phyloP scores from a whole-genome alignment of 257 asterid species.

The Plantago elongata region DNA sequence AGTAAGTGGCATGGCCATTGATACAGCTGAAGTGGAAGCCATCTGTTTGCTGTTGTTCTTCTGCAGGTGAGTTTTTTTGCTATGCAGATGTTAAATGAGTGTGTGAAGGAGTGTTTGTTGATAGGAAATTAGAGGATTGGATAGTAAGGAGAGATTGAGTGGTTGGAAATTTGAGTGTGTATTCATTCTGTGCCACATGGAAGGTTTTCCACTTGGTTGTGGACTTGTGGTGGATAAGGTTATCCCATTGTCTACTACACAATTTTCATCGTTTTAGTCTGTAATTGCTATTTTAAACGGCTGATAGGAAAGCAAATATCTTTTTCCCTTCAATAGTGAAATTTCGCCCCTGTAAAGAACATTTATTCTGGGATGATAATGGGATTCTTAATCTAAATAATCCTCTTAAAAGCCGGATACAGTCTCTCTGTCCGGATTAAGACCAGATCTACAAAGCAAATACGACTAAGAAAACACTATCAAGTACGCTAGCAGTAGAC shows the following conservation, averaged over 20 bases:
- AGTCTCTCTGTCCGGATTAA: background rate
- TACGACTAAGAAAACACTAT: background rate
- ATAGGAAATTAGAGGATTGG: conserved; percentile 9
- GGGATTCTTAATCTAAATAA: background rate
- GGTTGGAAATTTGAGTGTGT: conserved; percentile 46
- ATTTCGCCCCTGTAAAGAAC: background rate
- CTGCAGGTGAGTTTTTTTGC: conserved; percentile 13
- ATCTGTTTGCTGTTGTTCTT: conserved; percentile 25
- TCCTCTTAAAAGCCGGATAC: too few species aligned
- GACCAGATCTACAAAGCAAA: background rate
- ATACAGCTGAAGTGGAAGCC: conserved; percentile 71
- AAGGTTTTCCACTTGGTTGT: conserved; percentile 25
- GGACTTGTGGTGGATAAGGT: conserved; percentile 45
- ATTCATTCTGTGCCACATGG: conserved; percentile 34
- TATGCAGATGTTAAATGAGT: conserved; percentile 14
- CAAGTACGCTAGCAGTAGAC: background rate
- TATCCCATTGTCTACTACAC: conserved; percentile 23
- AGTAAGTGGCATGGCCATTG: conserved; percentile 58
- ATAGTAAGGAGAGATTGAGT: conserved; percentile 25
- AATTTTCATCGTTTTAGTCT: background rate
- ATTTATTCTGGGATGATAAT: background rate
- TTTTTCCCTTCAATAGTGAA: too few species aligned
- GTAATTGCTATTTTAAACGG: too few species aligned
- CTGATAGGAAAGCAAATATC: too few species aligned
- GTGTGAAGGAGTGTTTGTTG: conserved; percentile 17